Base-by-base conservation (phyloP, 2,329 filamentous ascomycete species). In the Xylaria digitata region DNA sequence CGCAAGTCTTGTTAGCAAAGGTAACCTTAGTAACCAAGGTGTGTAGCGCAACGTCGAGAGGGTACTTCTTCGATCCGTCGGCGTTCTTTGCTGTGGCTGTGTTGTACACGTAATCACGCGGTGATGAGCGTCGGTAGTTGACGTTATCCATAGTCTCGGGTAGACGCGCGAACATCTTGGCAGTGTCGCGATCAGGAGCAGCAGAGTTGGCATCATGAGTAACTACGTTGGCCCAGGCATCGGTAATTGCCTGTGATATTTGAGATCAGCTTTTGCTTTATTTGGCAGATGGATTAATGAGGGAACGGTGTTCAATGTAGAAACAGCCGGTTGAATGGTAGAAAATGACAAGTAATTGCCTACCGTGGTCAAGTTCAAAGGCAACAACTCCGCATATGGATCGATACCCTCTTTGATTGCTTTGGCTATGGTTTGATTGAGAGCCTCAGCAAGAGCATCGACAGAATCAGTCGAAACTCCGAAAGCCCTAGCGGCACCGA, bases 81-180 rank as follows among this genome's bases (percentile, higher is more conserved):
- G 72, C 65, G 72, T 82, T 68, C 48, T 43, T 61, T 2, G 65
- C 65, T 0, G 61, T 82, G 68, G 78, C 79, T 1, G 84, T 84
- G 57, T 82, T 81, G 21, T 80, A 80, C 11, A 83, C 82, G 80
- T 77, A 67, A 84, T 74, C 42, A 87, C 77, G 67, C 85, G 86
- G 57, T 85, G 83, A 43, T 83, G 83, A 37, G 84, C 79, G 19
- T 82, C 82, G 40, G 77, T 82, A n/a, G 50, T 79, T 79, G 34
- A 76, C 76, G 15, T 79, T 75, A 67, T 80, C 75, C 32, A 83
- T 82, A 0, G 82, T 80, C 46, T 87, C 74, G 11, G 86, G 85
- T 11, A 85, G 71, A n/a, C 85, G 77, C 71, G 83, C 82, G 37
- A 67, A 64, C 30, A 59, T 3, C 45, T 61, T 65, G 7, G 17